phyloP scores from a whole-genome alignment of 2,329 filamentous ascomycete genomes.

The Monosporascus sp. region DNA sequence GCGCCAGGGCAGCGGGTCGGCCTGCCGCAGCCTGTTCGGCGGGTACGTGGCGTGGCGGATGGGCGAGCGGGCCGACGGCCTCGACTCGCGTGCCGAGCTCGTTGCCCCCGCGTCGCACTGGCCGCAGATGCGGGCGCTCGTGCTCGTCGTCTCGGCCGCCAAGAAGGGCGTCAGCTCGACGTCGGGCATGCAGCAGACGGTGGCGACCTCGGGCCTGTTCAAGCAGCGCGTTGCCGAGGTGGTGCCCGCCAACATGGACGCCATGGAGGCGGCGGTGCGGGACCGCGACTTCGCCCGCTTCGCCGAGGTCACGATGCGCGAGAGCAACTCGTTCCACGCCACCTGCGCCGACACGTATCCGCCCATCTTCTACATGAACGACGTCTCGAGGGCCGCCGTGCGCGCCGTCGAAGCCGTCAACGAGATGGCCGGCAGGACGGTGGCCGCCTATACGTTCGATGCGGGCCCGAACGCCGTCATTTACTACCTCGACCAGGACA shows the following conservation, averaged over 20 bases:
- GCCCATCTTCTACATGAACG: constrained; percentile 98
- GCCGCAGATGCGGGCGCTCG: constrained; percentile 88
- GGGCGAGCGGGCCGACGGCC: constrained; percentile 69
- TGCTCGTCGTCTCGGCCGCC: constrained; percentile 85
- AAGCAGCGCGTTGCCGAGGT: constrained; percentile 66
- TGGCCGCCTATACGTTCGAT: constrained; percentile 96
- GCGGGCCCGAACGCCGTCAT: constrained; percentile 95
- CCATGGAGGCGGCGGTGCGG: constrained; percentile 78
- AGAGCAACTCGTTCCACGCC: constrained; percentile 96
- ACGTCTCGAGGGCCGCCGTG: constrained; percentile 81
- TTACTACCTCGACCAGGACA: constrained; percentile 83
- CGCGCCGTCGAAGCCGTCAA: constrained; percentile 88
- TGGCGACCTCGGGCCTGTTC: constrained; percentile 86
- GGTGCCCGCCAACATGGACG: constrained; percentile 75
- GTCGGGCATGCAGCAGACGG: constrained; percentile 94
- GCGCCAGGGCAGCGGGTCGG: constrained; percentile 88
- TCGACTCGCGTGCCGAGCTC: constrained; percentile 81
- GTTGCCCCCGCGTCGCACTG: constrained; percentile 87
- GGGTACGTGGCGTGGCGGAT: constrained; percentile 95
- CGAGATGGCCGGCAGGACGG: constrained; percentile 64
- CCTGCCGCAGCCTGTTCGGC: constrained; percentile 87
- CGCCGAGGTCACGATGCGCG: constrained; percentile 87
- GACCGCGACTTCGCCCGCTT: constrained; percentile 80
- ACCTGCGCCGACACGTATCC: constrained; percentile 92
- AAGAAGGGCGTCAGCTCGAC: constrained; percentile 96